phyloP scores from a whole-genome alignment of 306 rosid species.

The Casuarina equisetifolia region DNA sequence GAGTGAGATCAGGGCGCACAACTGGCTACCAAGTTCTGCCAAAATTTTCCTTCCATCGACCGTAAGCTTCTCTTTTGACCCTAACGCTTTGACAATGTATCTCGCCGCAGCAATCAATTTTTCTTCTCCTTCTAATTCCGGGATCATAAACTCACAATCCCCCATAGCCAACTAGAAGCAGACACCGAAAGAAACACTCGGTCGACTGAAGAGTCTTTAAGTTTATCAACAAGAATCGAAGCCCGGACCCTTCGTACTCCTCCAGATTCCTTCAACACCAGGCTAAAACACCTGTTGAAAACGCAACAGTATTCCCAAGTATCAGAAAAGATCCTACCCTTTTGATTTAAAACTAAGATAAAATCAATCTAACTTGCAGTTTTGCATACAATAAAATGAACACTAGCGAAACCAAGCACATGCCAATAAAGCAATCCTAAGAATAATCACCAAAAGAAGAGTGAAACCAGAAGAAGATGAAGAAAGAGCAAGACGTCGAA shows the following conservation, averaged over 20 bases:
- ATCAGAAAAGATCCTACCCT: slow-evolving; percentile 24
- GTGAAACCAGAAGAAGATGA: slow-evolving; percentile 9
- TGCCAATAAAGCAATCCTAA: not conserved
- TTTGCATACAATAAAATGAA: slow-evolving; percentile 17
- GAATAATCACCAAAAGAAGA: not conserved
- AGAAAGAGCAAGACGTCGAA: slow-evolving; percentile 6
- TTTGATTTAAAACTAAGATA: slow-evolving; percentile 14
- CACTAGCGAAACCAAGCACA: not conserved
- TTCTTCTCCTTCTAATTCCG: slow-evolving; percentile 66
- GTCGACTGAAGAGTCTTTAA: slow-evolving; percentile 23
- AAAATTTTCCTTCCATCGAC: slow-evolving; percentile 60
- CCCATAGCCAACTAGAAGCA: slow-evolving; percentile 49
- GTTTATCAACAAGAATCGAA: slow-evolving; percentile 10
- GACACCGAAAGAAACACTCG: slow-evolving; percentile 18
- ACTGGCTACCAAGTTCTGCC: slow-evolving; percentile 65
- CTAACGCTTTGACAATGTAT: slow-evolving; percentile 62
- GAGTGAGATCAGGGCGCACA: slow-evolving; percentile 45
- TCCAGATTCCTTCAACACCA: slow-evolving; percentile 14
- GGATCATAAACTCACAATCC: slow-evolving; percentile 47
- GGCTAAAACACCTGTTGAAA: slow-evolving; percentile 7
- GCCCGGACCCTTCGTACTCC: slow-evolving; percentile 17
- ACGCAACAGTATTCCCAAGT: slow-evolving; percentile 13
- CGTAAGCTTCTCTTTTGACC: slow-evolving; percentile 65
- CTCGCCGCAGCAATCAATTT: slow-evolving; percentile 70
- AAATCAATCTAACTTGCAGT: slow-evolving; percentile 22